Percentiles rank a stretch among this genome's conserved stretches.
Evolutionary conservation across 2,329 filamentous ascomycete species (phyloP).

Genomic region (Anisogramma anomala): DNA sequence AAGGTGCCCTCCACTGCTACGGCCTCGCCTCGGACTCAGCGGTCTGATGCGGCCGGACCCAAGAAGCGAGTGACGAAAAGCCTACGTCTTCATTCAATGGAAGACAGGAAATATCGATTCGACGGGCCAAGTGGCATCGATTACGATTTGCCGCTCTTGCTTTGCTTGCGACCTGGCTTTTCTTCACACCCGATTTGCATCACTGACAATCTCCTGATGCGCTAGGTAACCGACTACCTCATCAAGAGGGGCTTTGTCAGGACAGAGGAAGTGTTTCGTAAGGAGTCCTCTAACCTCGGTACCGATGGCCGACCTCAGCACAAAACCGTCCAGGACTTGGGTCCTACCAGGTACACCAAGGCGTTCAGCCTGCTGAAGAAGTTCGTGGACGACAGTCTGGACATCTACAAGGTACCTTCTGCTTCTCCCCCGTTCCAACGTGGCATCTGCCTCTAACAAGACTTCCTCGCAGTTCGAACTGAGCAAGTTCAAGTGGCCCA

Average conservation of each 20-base stretch:
- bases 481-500: constrained; percentile 76
- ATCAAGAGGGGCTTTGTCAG: constrained; percentile 89
- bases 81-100: no score
- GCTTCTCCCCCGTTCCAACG: background rate
- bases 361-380: constrained; percentile 62
- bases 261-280: constrained; percentile 84
- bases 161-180: no score
- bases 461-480: constrained; percentile 59
- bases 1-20: no score
- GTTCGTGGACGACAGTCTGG: constrained; percentile 86
- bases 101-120: no score
- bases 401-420: constrained; percentile 70
- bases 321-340: constrained; percentile 51
- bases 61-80: no score
- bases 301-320: constrained; percentile 68
- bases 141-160: no score
- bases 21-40: no score
- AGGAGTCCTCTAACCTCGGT: constrained; percentile 77
- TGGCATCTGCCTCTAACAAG: constrained; percentile 13
- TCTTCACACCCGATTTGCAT: no score
- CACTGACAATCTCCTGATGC: background rate
- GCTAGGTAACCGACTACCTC: constrained; percentile 77
- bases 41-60: no score
- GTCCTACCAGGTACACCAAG: constrained; percentile 65
- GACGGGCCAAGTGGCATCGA: background rate